A percentile compares a stretch with the other conserved stretches of the same genome.
Evolutionary conservation across 2,329 filamentous ascomycete genomes (phyloP).

Genomic region (Paraphaeosphaeria minitans): DNA sequence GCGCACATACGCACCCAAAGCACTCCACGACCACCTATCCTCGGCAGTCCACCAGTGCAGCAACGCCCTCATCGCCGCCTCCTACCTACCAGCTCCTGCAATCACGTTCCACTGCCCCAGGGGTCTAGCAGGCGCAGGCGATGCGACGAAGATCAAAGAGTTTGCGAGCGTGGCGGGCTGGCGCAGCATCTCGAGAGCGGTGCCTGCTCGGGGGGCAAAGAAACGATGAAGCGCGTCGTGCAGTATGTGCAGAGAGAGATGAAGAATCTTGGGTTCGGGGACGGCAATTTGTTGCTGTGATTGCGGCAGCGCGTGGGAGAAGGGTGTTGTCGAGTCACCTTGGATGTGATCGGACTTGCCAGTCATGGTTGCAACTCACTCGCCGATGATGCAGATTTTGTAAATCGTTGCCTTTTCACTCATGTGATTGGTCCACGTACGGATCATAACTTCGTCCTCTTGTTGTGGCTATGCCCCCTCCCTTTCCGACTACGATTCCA

Average conservation of each 20-base stretch:
- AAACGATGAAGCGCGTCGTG: neutral
- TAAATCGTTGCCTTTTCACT: neutral
- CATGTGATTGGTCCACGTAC: neutral
- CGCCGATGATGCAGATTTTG: neutral
- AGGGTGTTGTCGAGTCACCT: neutral
- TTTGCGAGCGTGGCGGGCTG: neutral
- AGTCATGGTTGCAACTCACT: neutral
- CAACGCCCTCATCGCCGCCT: too few species aligned
- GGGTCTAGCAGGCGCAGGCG: neutral
- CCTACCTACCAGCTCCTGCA: neutral
- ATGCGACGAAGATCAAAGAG: neutral
- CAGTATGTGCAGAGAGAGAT: neutral
- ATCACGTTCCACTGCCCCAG: neutral
- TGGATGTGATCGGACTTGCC: neutral
- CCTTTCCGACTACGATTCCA: neutral
- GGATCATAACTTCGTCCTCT: too few species aligned
- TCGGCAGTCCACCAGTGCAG: neutral
- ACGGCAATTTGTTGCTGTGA: neutral
- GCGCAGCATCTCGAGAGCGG: slow-evolving; percentile 3
- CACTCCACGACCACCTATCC: neutral
- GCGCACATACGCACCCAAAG: neutral
- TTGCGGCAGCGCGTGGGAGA: neutral
- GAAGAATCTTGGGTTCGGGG: neutral
- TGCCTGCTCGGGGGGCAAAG: neutral
- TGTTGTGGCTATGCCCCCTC: neutral